These are phyloP conservation scores for Exophiala lecanii-corni DNA, from an alignment of 2,329 filamentous ascomycete species.

Conservation along the genomic window DNA sequence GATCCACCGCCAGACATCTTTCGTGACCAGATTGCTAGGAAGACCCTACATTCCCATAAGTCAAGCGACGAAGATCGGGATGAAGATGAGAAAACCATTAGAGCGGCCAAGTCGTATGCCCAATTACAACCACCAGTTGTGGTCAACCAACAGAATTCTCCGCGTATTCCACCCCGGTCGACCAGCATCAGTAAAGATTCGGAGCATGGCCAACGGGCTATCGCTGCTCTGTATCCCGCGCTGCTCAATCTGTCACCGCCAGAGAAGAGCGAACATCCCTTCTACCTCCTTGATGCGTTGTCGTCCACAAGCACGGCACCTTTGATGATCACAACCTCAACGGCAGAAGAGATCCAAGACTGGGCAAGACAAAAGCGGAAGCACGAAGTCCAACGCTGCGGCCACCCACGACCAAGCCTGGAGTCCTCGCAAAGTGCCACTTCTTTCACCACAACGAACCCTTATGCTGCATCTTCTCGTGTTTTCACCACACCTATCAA, in stretches of 20 bases:
- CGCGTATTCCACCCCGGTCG: background rate
- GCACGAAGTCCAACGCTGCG: conserved; percentile 8
- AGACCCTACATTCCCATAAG: background rate
- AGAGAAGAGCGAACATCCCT: conserved; percentile 23
- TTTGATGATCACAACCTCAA: conserved; percentile 20
- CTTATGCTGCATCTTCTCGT: background rate
- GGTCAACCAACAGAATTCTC: background rate
- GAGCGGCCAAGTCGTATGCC: background rate
- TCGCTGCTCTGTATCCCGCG: conserved; percentile 15
- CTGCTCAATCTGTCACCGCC: conserved; percentile 18
- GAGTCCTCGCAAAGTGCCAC: background rate
- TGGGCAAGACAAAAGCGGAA: conserved; percentile 14
- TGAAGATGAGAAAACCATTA: conserved; percentile 13
- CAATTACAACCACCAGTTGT: background rate
- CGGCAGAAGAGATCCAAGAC: conserved; percentile 14
- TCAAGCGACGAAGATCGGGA: conserved; percentile 6
- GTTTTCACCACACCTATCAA: background rate
- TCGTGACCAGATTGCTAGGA: background rate
- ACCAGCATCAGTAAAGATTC: background rate
- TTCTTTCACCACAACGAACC: conserved; percentile 6
- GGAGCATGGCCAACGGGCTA: conserved; percentile 1
- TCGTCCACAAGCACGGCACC: conserved; percentile 17
- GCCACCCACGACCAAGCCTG: conserved; percentile 1
- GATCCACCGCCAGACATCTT: background rate
- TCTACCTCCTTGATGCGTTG: conserved; percentile 13